Evolutionary conservation across 139 green algal genomes (phyloP).

Genomic region (Chlorella sp.): DNA sequence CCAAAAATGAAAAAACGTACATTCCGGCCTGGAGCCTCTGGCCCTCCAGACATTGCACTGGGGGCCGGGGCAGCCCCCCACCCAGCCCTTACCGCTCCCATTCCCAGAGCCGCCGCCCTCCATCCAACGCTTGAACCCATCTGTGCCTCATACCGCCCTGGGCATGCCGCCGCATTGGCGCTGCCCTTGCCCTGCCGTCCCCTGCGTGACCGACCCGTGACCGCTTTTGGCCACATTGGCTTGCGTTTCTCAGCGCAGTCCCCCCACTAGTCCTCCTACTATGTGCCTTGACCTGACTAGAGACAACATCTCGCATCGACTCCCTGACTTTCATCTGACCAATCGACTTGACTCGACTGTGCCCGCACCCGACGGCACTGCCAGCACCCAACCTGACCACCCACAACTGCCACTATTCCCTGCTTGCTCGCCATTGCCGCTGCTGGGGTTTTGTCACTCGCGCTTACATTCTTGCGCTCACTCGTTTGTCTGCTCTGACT

Average conservation of each 20-base stretch:
- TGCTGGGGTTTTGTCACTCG: neutral
- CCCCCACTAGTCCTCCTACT: neutral
- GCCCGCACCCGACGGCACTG: neutral
- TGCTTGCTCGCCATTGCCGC: neutral
- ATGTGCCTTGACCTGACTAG: too few relatives aligned
- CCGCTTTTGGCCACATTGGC: conserved; percentile 18
- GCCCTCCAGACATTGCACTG: neutral
- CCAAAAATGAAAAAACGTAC: neutral
- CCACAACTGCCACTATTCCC: neutral
- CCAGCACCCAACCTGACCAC: neutral
- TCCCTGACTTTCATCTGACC: neutral
- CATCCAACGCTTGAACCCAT: neutral
- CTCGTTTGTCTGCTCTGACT: neutral
- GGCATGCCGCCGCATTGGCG: neutral
- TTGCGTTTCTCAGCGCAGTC: conserved; percentile 1
- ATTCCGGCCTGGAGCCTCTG: neutral
- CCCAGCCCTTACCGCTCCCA: neutral
- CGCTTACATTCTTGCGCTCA: conserved; percentile 12
- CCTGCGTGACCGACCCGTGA: conserved; percentile 4
- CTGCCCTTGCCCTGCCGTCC: neutral
- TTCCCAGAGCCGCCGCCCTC: neutral
- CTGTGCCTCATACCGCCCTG: neutral
- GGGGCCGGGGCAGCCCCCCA: neutral
- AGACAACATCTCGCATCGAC: too few relatives aligned
- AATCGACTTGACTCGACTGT: neutral